Evolutionary conservation across 208 protist genomes (phyloP), one percentile per base, ranked within the genome.

Genomic region (Leishmania arabica): DNA sequence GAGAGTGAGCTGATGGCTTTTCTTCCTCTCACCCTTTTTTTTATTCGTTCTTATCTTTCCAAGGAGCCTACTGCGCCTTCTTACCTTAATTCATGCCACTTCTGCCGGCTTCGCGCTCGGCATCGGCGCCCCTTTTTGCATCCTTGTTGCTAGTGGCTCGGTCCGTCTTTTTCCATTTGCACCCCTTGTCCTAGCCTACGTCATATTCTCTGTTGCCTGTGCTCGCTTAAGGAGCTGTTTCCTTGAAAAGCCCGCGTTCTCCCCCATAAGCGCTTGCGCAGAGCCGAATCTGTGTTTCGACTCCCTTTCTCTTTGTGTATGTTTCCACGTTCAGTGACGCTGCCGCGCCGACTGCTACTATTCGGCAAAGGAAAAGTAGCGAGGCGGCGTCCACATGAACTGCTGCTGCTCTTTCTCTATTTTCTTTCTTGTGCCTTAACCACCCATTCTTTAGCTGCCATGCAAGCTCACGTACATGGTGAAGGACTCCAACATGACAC

Each of bases 401-500:
- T 78, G 34, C 27, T 27, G 69, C 70, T 24, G 17, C 70, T 54
- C 62, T 75, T 62, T 56, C 80, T 60, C 72, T 64, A 24, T 42
- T 69, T 37, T 56, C 80, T 58, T 77, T 51, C 53, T 31, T n/a
- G 24, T 81, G 15, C 51, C 27, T 65, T 77, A 47, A 17, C 73
- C n/a, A 15, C 19, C 42, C 45, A 31, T 2, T 1, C 42, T 31
- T 75, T 17, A 75, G 31, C 51, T n/a, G 34, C 24, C 53, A 34
- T 49, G 19, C 53, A 62, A 11, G 31, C 54, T 49, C 58, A 93
- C 91, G 87, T 90, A 89, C 80, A 88, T 86, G 42, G 83, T 86
- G n/a, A 89, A 87, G 70, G 88, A 88, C 42, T 82, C 82, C 11
- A 88, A 69, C 34, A 68, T 86, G 80, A 83, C 89, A 45, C 80